Percentiles rank a stretch among this genome's conserved stretches.
Evolutionary conservation across 176 grass and related monocot genomes (phyloP).

Genomic region (Stipa capillata): DNA sequence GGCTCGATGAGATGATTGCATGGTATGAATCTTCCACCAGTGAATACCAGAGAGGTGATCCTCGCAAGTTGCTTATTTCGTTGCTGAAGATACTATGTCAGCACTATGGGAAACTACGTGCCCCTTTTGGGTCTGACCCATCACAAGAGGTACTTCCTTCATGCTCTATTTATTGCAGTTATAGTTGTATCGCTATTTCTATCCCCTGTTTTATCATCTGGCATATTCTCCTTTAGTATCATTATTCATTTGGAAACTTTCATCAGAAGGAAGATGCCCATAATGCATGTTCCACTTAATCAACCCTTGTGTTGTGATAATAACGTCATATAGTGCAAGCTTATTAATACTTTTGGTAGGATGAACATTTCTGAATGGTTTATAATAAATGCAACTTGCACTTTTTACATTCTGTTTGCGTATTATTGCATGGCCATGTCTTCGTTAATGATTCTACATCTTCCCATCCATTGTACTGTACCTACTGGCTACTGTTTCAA

Average conservation of each 20-base stretch:
- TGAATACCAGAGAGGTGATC: constrained; percentile 61
- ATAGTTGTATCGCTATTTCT: neutral
- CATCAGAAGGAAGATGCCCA: neutral
- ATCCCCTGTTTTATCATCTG: neutral
- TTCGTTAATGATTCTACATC: neutral
- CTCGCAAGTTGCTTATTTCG: constrained; percentile 64
- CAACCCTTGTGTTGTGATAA: neutral
- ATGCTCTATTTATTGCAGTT: constrained; percentile 2
- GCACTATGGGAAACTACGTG: constrained; percentile 91
- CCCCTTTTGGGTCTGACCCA: constrained; percentile 90
- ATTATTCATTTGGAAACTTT: neutral
- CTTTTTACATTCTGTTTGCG: neutral
- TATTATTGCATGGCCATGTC: neutral
- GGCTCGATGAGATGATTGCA: constrained; percentile 82
- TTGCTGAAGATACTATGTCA: constrained; percentile 91
- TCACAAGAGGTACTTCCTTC: constrained; percentile 58
- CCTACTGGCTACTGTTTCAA: neutral
- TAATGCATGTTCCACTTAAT: neutral
- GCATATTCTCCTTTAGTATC: neutral
- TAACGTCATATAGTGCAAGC: neutral
- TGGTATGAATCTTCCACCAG: constrained; percentile 39
- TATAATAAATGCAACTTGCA: neutral
- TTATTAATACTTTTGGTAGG: neutral
- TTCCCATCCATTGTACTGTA: neutral
- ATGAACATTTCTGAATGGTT: neutral